Percentiles rank a stretch among this genome's conserved stretches.
These are phyloP conservation scores for Phytophthora lateralis DNA, from an alignment of 352 stramenopile species.

Conservation along the genomic window DNA sequence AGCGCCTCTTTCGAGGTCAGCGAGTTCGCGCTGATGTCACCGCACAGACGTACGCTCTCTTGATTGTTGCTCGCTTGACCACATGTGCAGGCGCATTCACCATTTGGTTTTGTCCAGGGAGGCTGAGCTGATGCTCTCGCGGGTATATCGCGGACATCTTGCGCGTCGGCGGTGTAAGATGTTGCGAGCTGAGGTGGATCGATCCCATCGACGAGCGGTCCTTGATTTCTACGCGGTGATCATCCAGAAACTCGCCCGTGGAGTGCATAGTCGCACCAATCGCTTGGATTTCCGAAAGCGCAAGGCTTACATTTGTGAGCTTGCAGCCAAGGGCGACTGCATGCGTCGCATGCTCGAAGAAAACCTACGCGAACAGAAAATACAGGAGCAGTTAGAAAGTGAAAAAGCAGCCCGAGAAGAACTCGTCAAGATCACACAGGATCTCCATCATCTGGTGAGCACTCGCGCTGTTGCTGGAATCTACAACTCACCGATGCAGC, in stretches of 20 bases:
- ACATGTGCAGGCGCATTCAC: neutral
- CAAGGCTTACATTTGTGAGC: constrained; percentile 59
- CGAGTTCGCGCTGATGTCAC: constrained; percentile 50
- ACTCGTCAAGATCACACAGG: constrained; percentile 55
- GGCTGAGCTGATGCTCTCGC: constrained; percentile 57
- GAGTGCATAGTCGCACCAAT: constrained; percentile 47
- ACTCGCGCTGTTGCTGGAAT: constrained; percentile 57
- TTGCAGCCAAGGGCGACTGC: constrained; percentile 52
- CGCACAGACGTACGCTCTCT: constrained; percentile 32
- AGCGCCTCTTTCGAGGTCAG: constrained; percentile 66
- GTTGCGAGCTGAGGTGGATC: constrained; percentile 21
- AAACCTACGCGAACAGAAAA: constrained; percentile 48
- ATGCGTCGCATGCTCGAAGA: constrained; percentile 54
- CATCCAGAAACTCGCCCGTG: constrained; percentile 65
- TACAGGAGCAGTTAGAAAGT: constrained; percentile 43
- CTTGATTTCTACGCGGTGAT: constrained; percentile 54
- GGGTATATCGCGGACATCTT: constrained; percentile 65
- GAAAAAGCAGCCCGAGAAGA: constrained; percentile 48
- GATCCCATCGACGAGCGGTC: constrained; percentile 35
- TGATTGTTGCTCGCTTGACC: constrained; percentile 4
- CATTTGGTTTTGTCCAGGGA: constrained; percentile 32
- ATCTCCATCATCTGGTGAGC: constrained; percentile 71
- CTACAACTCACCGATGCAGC: constrained; percentile 58
- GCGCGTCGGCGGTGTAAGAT: constrained; percentile 37
- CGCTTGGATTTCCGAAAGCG: constrained; percentile 64